Evolutionary conservation across 2,329 filamentous ascomycete species (phyloP).

Genomic region (Chaetoscypha palmicola): DNA sequence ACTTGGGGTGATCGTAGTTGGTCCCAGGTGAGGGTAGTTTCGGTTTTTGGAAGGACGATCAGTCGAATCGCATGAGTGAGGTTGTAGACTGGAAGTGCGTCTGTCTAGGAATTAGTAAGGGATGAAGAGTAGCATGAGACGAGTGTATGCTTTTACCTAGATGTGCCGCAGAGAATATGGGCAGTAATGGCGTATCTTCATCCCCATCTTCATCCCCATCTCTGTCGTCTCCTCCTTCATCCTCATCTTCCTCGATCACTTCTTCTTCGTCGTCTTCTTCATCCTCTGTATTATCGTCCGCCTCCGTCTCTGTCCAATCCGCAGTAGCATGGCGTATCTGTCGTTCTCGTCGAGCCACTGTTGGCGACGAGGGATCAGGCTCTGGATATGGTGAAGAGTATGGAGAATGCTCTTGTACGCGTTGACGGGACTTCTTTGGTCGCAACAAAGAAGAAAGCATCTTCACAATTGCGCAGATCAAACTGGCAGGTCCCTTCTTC

Average conservation of each 20-base stretch:
- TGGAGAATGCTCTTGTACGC: constrained; percentile 25
- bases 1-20: constrained; percentile 93
- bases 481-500: not conserved
- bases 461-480: not conserved
- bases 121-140: too few relatives aligned
- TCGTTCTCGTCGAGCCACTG: constrained; percentile 16
- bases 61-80: constrained; percentile 85
- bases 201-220: constrained; percentile 34
- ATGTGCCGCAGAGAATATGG: constrained; percentile 73
- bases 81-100: constrained; percentile 81
- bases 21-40: constrained; percentile 91
- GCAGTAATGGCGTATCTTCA: constrained; percentile 50
- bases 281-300: constrained; percentile 34
- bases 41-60: constrained; percentile 75
- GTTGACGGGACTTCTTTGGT: constrained; percentile 29
- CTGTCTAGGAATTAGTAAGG: constrained; percentile 42
- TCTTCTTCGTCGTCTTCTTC: constrained; percentile 21
- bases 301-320: constrained; percentile 59
- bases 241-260: constrained; percentile 25
- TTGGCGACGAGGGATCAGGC: constrained; percentile 22
- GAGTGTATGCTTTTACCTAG: too few relatives aligned
- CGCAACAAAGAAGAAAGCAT: constrained; percentile 34
- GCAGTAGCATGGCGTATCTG: constrained; percentile 42
- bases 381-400: constrained; percentile 30
- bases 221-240: constrained; percentile 33